Percentiles rank a stretch among this genome's conserved stretches.
These are phyloP conservation scores for Aspergillus sp. DNA, from an alignment of 2,329 filamentous ascomycete genomes.

Conservation along the genomic window DNA sequence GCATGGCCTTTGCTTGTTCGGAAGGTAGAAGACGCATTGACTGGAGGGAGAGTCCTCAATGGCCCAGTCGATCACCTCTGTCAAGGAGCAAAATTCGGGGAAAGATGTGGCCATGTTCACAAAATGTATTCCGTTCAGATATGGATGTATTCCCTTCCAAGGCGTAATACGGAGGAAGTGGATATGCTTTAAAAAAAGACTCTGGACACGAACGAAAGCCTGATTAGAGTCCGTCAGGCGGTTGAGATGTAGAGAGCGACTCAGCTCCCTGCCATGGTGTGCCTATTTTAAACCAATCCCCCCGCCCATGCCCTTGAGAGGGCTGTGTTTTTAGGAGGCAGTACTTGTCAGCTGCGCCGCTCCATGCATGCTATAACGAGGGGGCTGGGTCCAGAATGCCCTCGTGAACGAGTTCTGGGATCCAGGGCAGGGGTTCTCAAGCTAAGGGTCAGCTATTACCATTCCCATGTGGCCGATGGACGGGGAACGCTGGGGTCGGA, in stretches of 20 bases:
- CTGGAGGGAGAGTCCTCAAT: background rate
- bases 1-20: background rate
- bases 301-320: background rate
- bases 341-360: background rate
- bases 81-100: background rate
- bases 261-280: background rate
- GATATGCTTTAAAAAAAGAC: background rate
- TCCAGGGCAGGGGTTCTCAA: background rate
- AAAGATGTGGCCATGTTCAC: background rate
- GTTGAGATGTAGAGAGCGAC: too few relatives aligned
- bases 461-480: too few relatives aligned
- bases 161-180: background rate
- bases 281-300: background rate
- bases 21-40: background rate
- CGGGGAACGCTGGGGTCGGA: too few relatives aligned
- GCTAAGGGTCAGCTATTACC: too few relatives aligned
- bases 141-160: background rate
- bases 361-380: background rate
- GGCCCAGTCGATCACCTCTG: background rate
- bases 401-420: background rate
- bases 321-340: background rate
- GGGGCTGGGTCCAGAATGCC: background rate
- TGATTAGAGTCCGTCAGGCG: background rate
- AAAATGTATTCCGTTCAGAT: background rate
- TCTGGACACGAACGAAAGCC: background rate